Conservation (phyloP, 140 eudicot genomes). For the Anethum foeniculum region DNA sequence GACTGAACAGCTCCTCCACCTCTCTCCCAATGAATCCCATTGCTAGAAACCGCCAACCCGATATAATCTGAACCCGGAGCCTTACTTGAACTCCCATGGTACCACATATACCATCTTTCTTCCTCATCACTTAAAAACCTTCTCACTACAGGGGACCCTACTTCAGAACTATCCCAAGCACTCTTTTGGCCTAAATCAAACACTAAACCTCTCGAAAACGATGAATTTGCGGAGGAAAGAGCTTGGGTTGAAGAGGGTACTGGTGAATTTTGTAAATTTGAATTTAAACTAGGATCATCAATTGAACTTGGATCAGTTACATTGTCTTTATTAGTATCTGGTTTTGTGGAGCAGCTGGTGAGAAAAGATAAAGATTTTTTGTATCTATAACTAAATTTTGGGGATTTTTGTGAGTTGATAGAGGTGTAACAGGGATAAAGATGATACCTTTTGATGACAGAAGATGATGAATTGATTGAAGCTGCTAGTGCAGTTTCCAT, state of each 20-base stretch:
- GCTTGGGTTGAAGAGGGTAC: constrained; percentile 24
- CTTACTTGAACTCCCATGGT: constrained; percentile 52
- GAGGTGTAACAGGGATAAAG: constrained; percentile 17
- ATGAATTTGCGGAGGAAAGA: constrained; percentile 28
- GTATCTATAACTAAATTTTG: constrained; percentile 20
- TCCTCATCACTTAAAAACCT: constrained; percentile 86
- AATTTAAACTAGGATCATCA: constrained; percentile 22
- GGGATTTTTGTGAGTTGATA: constrained; percentile 10
- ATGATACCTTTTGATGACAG: constrained; percentile 19
- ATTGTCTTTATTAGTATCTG: constrained; percentile 44
- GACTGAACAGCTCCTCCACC: constrained; percentile 50
- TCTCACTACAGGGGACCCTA: constrained; percentile 94
- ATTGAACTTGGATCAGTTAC: constrained; percentile 35
- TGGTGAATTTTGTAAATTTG: constrained; percentile 26
- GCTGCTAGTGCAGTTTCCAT: constrained; percentile 38
- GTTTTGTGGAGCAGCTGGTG: constrained; percentile 52
- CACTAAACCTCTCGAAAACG: constrained; percentile 60
- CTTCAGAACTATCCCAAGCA: constrained; percentile 72
- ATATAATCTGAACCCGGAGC: constrained; percentile 38
- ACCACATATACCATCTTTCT: constrained; percentile 99
- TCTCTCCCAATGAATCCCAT: constrained; percentile 92
- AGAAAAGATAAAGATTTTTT: constrained; percentile 25
- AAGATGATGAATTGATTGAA: constrained; percentile 19
- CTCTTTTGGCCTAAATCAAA: constrained; percentile 56
- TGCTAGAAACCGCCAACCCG: constrained; percentile 88